Percentiles rank a stretch among this genome's conserved stretches.
Conservation (phyloP, 352 stramenopile species). For the Phytophthora uliginosa region DNA sequence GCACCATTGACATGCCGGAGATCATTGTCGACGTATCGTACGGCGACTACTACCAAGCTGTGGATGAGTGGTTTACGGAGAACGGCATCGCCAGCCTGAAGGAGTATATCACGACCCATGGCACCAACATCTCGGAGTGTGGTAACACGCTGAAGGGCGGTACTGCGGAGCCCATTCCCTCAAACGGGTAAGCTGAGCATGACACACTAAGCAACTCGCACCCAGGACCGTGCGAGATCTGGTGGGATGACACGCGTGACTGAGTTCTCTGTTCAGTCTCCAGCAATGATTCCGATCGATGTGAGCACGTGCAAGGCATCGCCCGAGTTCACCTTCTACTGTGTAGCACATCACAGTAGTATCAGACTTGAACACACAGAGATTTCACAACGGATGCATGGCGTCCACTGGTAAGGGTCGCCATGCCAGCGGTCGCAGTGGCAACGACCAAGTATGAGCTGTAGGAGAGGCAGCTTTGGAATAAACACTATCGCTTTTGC, state of each 20-base stretch:
- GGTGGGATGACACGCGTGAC: conserved; percentile 56
- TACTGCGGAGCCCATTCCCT: neutral
- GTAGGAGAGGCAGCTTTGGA: no score
- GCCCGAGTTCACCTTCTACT: conserved; percentile 52
- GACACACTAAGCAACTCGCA: conserved; percentile 29
- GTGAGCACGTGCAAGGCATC: conserved; percentile 33
- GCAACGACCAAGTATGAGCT: no score
- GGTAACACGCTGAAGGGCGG: conserved; percentile 15
- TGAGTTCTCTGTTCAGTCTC: conserved; percentile 36
- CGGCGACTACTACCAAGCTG: conserved; percentile 24
- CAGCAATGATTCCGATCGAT: conserved; percentile 37
- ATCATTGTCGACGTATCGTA: conserved; percentile 21
- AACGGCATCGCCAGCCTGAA: conserved; percentile 24
- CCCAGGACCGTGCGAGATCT: conserved; percentile 37
- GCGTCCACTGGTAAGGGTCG: no score
- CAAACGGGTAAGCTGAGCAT: conserved; percentile 19
- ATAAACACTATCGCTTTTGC: no score
- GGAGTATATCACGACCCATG: conserved; percentile 27
- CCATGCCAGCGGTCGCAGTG: no score
- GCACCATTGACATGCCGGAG: conserved; percentile 25
- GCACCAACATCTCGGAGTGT: conserved; percentile 12
- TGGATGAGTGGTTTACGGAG: conserved; percentile 24
- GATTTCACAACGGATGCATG: no score
- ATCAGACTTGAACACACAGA: no score
- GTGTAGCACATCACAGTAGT: no score